These are phyloP conservation scores for Gracilaria gracilis DNA, from an alignment of 23 red algal species.

Conservation along the genomic window DNA sequence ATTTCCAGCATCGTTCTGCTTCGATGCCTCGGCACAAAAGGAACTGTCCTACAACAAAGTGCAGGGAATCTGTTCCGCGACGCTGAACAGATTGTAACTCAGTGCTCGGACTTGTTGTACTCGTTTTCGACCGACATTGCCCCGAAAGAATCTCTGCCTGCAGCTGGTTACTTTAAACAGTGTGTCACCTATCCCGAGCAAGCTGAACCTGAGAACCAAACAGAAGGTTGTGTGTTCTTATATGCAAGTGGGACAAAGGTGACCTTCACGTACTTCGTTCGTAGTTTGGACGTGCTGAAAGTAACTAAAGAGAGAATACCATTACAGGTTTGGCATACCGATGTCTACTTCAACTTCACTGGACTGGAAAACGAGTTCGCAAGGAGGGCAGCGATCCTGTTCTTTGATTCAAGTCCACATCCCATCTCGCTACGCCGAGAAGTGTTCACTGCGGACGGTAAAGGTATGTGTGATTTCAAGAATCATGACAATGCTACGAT, in stretches of 20 bases:
- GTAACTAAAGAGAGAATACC: not conserved
- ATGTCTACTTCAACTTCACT: not conserved
- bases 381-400: not conserved
- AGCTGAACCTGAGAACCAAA: not conserved
- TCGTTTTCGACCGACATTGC: not conserved
- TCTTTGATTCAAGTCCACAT: not conserved
- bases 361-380: not conserved
- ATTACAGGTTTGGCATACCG: not conserved
- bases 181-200: not conserved
- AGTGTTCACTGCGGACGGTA: not conserved
- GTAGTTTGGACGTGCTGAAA: not conserved
- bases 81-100: not conserved
- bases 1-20: not conserved
- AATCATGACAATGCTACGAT: not conserved
- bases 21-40: not conserved
- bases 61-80: not conserved
- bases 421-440: not conserved
- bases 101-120: not conserved
- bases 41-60: not conserved
- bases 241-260: not conserved
- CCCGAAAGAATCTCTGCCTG: not conserved
- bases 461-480: not conserved
- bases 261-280: not conserved
- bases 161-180: not conserved
- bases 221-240: not conserved